Evolutionary conservation across 441 rosid genomes (phyloP).

Genomic region (Gossypium gossypioides): DNA sequence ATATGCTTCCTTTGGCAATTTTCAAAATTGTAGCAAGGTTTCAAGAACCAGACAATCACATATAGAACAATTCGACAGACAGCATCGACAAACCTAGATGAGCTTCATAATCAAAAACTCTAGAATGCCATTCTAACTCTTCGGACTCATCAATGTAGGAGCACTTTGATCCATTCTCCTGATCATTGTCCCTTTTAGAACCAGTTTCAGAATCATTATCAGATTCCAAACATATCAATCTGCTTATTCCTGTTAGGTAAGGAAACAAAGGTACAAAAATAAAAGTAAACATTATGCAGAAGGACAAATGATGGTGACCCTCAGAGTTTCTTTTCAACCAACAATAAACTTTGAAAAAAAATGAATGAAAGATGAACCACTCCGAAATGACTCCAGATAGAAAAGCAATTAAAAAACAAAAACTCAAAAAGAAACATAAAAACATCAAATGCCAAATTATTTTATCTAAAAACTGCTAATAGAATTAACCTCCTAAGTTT

Average conservation of each 20-base stretch:
- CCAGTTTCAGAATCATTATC: slow-evolving; percentile 44
- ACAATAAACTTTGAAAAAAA: neutral
- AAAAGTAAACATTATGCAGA: neutral
- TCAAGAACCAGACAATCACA: slow-evolving; percentile 6
- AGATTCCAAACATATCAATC: slow-evolving; percentile 58
- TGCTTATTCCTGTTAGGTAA: slow-evolving; percentile 27
- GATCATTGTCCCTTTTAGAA: slow-evolving; percentile 21
- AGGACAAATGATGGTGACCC: neutral
- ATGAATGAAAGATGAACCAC: neutral
- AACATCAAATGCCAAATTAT: neutral
- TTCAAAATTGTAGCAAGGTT: neutral
- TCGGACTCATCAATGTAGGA: slow-evolving; percentile 19
- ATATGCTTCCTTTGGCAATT: neutral
- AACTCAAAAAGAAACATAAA: neutral
- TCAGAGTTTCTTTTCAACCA: neutral
- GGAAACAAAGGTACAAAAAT: neutral
- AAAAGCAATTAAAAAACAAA: neutral
- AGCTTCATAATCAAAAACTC: slow-evolving; percentile 20
- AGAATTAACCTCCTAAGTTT: neutral
- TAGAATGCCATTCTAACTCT: slow-evolving; percentile 23
- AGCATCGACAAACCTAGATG: slow-evolving; percentile 25
- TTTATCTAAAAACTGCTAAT: neutral
- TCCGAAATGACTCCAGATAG: neutral
- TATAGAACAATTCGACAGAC: slow-evolving; percentile 1
- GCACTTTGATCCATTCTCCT: slow-evolving; percentile 23